Percentiles rank a stretch among this genome's conserved stretches.
Conservation (phyloP, 768 basidiomycete genomes). For the Rhodotorula sphaerocarpa region DNA sequence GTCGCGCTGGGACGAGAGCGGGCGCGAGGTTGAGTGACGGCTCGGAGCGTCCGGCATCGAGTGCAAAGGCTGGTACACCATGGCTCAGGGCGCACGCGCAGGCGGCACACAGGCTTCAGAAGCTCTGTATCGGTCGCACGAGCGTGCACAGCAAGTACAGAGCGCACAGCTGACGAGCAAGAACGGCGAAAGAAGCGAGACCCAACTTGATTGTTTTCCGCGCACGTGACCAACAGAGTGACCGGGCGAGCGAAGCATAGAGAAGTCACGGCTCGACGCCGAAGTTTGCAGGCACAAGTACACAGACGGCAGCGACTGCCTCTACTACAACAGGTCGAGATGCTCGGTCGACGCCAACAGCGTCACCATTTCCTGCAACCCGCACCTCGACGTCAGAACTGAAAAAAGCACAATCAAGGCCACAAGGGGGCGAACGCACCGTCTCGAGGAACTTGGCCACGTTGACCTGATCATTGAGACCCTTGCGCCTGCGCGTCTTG, state of each 20-base stretch:
- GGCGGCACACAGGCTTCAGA: background rate
- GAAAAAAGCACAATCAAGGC: background rate
- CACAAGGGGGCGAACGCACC: background rate
- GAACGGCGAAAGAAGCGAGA: too few relatives aligned
- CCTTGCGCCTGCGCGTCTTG: constrained; percentile 92
- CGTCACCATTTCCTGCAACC: constrained; percentile 21
- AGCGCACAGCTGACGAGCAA: too few relatives aligned
- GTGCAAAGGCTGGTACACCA: background rate
- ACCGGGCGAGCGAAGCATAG: too few relatives aligned
- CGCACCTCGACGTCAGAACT: background rate
- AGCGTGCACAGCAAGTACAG: too few relatives aligned
- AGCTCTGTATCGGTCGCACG: too few relatives aligned
- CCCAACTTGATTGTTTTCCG: too few relatives aligned
- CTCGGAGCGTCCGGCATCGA: background rate
- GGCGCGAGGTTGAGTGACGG: background rate
- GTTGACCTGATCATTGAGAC: constrained; percentile 70
- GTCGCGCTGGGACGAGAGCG: background rate
- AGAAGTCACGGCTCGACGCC: too few relatives aligned
- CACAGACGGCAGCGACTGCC: background rate
- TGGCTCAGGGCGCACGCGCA: background rate
- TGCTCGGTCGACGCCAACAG: constrained; percentile 22
- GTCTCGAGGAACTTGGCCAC: constrained; percentile 29
- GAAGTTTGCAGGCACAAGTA: background rate
- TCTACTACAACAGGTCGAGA: constrained; percentile 17
- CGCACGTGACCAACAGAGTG: too few relatives aligned